Base-by-base conservation (phyloP, 495 filamentous ascomycete species). In the Daldinia vernicosa region DNA sequence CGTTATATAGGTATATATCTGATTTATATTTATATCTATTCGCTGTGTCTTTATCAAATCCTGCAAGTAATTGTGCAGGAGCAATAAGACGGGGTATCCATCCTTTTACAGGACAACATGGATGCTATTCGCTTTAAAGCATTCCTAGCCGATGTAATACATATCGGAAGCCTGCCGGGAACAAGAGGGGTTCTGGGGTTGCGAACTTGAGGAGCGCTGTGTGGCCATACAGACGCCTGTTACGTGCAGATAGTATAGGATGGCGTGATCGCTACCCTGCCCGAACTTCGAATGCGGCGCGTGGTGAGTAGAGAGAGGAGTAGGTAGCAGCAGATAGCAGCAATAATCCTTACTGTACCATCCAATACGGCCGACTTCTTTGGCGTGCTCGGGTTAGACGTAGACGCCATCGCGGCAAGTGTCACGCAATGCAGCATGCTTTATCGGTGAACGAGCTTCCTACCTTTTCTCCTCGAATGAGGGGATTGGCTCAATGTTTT, bases 391-490 rank as follows among this genome's bases (percentile, higher is more conserved):
- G 37, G 35, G 24, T 30, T 26, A 15, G n/a, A 43, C 12, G 37
- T 26, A 60, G 56, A 60, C 37, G 56, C 56, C 24, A 67, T 72
- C 55, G 64, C 45, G 70, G 70, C 64, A 72, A 52, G 47, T 68
- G 37, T 72, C 60, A 68, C 60, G 70, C 70, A 64, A 72, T 68
- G 54, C 60, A 57, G 64, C 50, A 67, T 22, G 39, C 69, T 53
- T 53, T 66, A 67, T 67, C 69, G 58, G 54, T 64, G 59, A 60
- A 39, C 43, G 17, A 22, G 35, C 45, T 54, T 22, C n/a, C 55
- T 39, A 3, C 19, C 19, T 15, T 15, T 32, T 43, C 57, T 56
- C 51, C 17, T 63, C 62, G 37, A 22, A 14, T n/a, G 35, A 63
- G 37, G 12, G 11, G 26, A 12, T 17, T 14, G 47, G 37, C 24